phyloP scores from a whole-genome alignment of 1,139 yeast species.

The Hanseniaspora sp. region DNA sequence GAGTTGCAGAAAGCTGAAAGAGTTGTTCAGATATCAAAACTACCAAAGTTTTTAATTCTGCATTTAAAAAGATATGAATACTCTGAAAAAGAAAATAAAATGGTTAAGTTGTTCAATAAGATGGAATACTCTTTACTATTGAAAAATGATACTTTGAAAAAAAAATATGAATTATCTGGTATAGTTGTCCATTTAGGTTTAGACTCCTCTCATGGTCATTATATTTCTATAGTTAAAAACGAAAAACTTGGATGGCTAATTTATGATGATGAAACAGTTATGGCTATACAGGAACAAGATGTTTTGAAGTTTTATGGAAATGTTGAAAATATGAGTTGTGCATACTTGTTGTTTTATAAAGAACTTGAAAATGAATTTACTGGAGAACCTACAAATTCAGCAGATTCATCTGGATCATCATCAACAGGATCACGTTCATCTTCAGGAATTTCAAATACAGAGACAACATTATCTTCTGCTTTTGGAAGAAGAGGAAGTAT shows the following conservation, averaged over 20 bases:
- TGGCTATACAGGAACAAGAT: conserved; percentile 69
- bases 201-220: conserved; percentile 96
- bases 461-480: background rate
- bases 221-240: conserved; percentile 75
- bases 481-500: conserved; percentile 11
- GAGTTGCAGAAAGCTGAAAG: conserved; percentile 92
- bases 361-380: conserved; percentile 29
- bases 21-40: conserved; percentile 65
- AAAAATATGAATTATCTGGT: conserved; percentile 68
- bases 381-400: background rate
- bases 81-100: conserved; percentile 68
- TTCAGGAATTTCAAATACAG: background rate
- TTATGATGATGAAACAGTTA: conserved; percentile 93
- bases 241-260: conserved; percentile 75
- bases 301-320: conserved; percentile 85
- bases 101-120: conserved; percentile 77
- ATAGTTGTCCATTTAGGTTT: conserved; percentile 93
- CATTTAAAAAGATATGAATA: conserved; percentile 88
- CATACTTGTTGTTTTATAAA: conserved; percentile 74
- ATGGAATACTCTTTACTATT: conserved; percentile 69
- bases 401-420: background rate
- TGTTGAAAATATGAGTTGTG: conserved; percentile 79
- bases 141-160: conserved; percentile 38
- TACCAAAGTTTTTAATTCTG: conserved; percentile 70
- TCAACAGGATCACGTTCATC: background rate